Conservation (phyloP, 495 filamentous ascomycete species). For the Articulospora tetracladia region DNA sequence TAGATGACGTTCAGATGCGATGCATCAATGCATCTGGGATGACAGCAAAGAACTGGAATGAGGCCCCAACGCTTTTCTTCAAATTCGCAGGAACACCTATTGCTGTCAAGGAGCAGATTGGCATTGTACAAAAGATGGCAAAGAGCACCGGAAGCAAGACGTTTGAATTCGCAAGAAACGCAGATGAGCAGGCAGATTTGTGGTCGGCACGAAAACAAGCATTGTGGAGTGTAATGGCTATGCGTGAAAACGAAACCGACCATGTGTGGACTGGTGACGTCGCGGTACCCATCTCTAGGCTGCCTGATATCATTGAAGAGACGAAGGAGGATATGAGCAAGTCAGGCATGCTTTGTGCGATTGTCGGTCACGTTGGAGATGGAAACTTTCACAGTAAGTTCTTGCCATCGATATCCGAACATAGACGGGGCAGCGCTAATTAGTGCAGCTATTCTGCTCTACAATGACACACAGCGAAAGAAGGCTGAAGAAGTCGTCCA, state of each 20-base stretch:
- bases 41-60: constrained; percentile 69
- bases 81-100: constrained; percentile 79
- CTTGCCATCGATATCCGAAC: neutral
- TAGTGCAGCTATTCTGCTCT: constrained; percentile 60
- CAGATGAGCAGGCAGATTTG: constrained; percentile 67
- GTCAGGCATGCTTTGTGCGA: constrained; percentile 64
- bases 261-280: constrained; percentile 84
- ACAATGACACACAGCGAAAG: constrained; percentile 60
- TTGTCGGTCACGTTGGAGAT: constrained; percentile 81
- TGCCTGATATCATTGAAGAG: constrained; percentile 74
- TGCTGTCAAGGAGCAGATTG: constrained; percentile 80
- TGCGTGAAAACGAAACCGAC: constrained; percentile 51
- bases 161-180: constrained; percentile 76
- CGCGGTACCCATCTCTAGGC: constrained; percentile 68
- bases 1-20: constrained; percentile 93
- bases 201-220: constrained; percentile 89
- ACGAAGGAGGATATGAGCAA: constrained; percentile 68
- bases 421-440: constrained; percentile 1
- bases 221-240: constrained; percentile 68
- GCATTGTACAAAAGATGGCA: constrained; percentile 64
- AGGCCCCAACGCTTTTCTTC: constrained; percentile 88
- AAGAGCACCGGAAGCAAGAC: constrained; percentile 54
- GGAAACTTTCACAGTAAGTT: constrained; percentile 74
- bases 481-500: constrained; percentile 69
- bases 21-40: constrained; percentile 80